Evolutionary conservation across 106 monocot genomes (phyloP).

Genomic region (Gastrodia elata): DNA sequence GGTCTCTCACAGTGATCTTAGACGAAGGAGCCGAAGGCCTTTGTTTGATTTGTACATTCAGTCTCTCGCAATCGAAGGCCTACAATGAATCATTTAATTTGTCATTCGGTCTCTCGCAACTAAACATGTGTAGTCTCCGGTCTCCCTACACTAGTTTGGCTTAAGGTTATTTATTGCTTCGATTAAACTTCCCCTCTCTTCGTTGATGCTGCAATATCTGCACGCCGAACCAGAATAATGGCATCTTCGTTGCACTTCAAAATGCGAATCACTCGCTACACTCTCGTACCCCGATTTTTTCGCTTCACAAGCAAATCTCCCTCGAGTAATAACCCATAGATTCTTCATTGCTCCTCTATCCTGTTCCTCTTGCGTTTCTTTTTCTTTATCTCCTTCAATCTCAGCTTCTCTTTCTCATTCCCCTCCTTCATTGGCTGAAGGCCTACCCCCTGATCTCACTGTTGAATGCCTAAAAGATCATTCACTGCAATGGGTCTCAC

Average conservation of each 20-base stretch:
- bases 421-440: slow-evolving; percentile 13
- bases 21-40: too few relatives aligned
- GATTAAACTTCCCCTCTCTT: too few relatives aligned
- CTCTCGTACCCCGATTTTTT: slow-evolving; percentile 27
- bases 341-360: not conserved
- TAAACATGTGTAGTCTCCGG: too few relatives aligned
- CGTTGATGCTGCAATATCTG: too few relatives aligned
- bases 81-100: too few relatives aligned
- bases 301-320: slow-evolving; percentile 9
- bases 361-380: slow-evolving; percentile 14
- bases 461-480: not conserved
- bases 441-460: slow-evolving; percentile 5
- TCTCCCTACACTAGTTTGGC: too few relatives aligned
- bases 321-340: not conserved
- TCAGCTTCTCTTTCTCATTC: not conserved
- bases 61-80: too few relatives aligned
- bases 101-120: too few relatives aligned
- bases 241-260: slow-evolving; percentile 36
- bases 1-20: too few relatives aligned
- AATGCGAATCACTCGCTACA: slow-evolving; percentile 26
- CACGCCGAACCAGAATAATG: too few relatives aligned
- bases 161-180: too few relatives aligned
- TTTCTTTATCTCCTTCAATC: slow-evolving; percentile 13
- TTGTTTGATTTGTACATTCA: too few relatives aligned
- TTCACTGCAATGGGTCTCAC: slow-evolving; percentile 59